phyloP scores from a whole-genome alignment of 177 flowering plant genomes.

The Telopea speciosissima region DNA sequence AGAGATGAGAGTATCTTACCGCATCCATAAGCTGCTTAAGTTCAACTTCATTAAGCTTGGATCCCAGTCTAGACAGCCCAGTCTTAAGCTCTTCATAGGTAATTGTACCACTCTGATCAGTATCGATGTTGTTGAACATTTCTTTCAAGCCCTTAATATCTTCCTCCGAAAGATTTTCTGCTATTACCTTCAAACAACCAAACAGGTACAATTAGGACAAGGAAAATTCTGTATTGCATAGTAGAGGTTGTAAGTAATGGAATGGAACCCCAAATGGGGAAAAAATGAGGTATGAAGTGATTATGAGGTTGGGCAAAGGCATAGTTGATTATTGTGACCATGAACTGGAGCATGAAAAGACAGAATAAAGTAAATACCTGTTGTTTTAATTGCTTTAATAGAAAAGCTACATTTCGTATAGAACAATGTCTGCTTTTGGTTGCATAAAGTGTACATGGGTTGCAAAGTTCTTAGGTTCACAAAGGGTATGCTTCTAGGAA shows the following conservation, averaged over 20 bases:
- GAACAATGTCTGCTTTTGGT: not conserved
- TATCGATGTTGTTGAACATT: constrained; percentile 93
- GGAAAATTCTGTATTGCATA: not conserved
- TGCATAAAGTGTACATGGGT: not conserved
- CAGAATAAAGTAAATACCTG: not conserved
- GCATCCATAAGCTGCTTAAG: constrained; percentile 91
- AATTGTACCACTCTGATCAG: constrained; percentile 88
- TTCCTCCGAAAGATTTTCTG: constrained; percentile 75
- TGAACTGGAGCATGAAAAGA: not conserved
- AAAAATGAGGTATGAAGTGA: too few relatives aligned
- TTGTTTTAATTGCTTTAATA: too few relatives aligned
- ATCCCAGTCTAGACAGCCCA: constrained; percentile 76
- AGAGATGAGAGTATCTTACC: constrained; percentile 36
- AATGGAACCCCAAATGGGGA: not conserved
- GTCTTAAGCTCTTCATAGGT: constrained; percentile 79
- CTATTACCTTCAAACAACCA: constrained; percentile 58
- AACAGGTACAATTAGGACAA: not conserved
- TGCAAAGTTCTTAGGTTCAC: not conserved
- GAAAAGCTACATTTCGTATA: not conserved
- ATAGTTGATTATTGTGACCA: not conserved
- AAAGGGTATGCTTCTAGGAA: not conserved
- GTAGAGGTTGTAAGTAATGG: not conserved
- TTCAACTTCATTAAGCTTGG: constrained; percentile 74
- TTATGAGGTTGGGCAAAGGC: too few relatives aligned
- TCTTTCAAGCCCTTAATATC: constrained; percentile 85